Evolutionary conservation across 352 stramenopile species (phyloP), one percentile per base, ranked within the genome.

Genomic region (Peronosclerospora sorghi): DNA sequence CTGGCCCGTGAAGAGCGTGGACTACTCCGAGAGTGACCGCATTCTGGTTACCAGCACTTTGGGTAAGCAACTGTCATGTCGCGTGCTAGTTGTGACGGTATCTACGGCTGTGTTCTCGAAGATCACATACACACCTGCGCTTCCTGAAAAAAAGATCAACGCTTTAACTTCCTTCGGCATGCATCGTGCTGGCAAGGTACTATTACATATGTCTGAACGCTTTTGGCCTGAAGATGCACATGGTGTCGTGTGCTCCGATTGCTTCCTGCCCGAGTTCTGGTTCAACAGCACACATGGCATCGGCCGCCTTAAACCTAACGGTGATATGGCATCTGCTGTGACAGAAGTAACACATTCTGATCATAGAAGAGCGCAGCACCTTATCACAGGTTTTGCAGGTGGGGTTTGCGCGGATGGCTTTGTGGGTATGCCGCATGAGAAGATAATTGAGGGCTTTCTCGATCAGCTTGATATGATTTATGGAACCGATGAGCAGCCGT

Each of bases 221-320:
- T 90, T 87, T 42, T 90, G 78, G 78, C 71, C 74, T 6, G 60
- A 56, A 38, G 68, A 87, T 42, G 66, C 74, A 7, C 78, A 90
- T 44, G 78, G 78, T 27, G 67, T 90, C 27, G 77, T 90, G 41
- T 90, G 78, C 57, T 86, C 74, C 17, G 71, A 86, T 26, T 80
- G 64, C 42, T 90, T 90, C 56, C 23, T 90, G 51, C 78, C 78
- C 8, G 78, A 90, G 57, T 90, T 87, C 32, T 90, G 78, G 78
- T 59, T 87, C 28, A 87, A 90, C 55, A 82, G 53, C 51, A 80
- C 70, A 10, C 45, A 66, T 6, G 78, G 78, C 17, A 68, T 87
- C 19, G 78, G 78, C 6, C 52, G 78, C 26, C 26, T 87, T 35
- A 53, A 80, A 32, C 32, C 59, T 15, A 75, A 86, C 34, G 77